Base-by-base conservation (phyloP, 1,284 basidiomycete species). In the Amylostereum chailletii region DNA sequence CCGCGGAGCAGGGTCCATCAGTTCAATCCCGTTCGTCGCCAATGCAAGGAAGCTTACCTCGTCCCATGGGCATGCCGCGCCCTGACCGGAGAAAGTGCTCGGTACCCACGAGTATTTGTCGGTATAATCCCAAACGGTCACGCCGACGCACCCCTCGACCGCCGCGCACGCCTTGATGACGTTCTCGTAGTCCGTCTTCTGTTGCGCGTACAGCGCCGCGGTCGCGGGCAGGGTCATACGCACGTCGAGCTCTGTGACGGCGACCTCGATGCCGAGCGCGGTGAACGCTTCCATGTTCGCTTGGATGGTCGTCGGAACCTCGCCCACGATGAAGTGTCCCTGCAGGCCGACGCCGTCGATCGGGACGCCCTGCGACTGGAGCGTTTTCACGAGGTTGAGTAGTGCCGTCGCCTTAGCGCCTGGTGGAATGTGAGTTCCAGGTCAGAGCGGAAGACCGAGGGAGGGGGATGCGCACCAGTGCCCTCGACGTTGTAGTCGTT, bases 401-500 rank as follows among this genome's bases (percentile, higher is more conserved):
- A 76, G 65, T 1, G 69, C 69, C 26, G 68, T 72, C 11, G 70
- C 64, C 60, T 78, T 77, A 31, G 65, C 62, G 39, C 71, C 66
- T 57, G 19, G 19, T 19, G 34, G 4, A 45, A 26, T 6, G 30
- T 31, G 9, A 37, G 29, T 45, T 31, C 3, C 30, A 39, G 3
- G 10, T 45, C 9, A 19, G 19, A 19, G 19, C 19, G 19, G 19
- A 19, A 19, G 19, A 19, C 3, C 11, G n/a, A 8, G n/a, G 19
- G 32, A n/a, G 2, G 10, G n/a, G 19, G 8, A 19, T 19, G 19
- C 19, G n/a, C 27, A 52, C 49, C 40, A 5, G 47, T 9, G 41
- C 30, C 34, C 53, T 77, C 75, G 45, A 77, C 70, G 60, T 76
- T 80, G 66, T 76, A 82, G 57, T 81, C 78, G 57, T 81, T 81